Evolutionary conservation across 192 early-diverging fungal species (phyloP).

Genomic region (Coemansia sp.): DNA sequence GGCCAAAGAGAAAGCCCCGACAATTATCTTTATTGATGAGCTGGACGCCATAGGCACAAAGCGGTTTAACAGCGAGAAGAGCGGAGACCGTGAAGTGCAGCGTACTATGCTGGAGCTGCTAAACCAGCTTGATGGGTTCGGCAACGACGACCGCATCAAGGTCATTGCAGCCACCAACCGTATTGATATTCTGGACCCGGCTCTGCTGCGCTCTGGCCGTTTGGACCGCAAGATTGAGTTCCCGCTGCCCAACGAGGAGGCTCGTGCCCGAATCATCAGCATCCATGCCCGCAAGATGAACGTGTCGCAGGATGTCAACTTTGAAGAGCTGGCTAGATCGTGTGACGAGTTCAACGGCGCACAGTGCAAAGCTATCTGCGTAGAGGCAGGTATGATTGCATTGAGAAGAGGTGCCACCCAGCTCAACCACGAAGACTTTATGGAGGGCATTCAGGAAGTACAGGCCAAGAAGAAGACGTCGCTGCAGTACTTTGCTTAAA

Average conservation of each 20-base stretch:
- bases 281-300: slow-evolving; percentile 99
- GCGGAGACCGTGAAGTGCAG: slow-evolving; percentile 97
- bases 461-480: slow-evolving; percentile 99
- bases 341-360: slow-evolving; percentile 99
- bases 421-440: slow-evolving; percentile 95
- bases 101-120: slow-evolving; percentile 98
- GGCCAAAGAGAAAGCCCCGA: slow-evolving; percentile 97
- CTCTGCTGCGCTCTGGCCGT: slow-evolving; percentile 82
- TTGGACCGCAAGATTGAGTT: slow-evolving; percentile 94
- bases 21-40: slow-evolving; percentile 99
- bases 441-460: slow-evolving; percentile 97
- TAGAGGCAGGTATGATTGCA: slow-evolving; percentile 98
- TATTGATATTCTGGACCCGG: slow-evolving; percentile 89
- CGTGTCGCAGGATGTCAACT: slow-evolving; percentile 90
- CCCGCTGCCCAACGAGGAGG: slow-evolving; percentile 89
- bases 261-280: slow-evolving; percentile 90
- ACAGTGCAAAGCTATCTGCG: slow-evolving; percentile 98
- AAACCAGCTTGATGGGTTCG: slow-evolving; percentile 97
- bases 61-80: slow-evolving; percentile 95
- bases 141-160: slow-evolving; percentile 94
- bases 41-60: slow-evolving; percentile 99
- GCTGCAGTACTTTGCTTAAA: slow-evolving; percentile 82
- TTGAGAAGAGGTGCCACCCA: slow-evolving; percentile 82
- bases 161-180: slow-evolving; percentile 99
- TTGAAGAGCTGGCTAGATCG: slow-evolving; percentile 89